These are phyloP conservation scores for Suhomyces vadensis DNA, from an alignment of 805 yeast genomes.

Conservation along the genomic window DNA sequence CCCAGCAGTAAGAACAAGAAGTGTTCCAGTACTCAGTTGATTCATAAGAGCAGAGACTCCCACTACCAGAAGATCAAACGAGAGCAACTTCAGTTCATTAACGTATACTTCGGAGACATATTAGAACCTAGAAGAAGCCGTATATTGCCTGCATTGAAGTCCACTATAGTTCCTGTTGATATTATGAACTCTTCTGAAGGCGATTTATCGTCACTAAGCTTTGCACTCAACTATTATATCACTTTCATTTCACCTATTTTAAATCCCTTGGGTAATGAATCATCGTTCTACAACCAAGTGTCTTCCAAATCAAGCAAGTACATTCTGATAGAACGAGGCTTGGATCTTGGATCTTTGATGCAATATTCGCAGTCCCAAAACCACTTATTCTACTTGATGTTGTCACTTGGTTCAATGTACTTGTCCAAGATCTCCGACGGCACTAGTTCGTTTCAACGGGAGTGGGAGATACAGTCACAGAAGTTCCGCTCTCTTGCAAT, in stretches of 20 bases:
- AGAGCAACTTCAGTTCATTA: constrained; percentile 18
- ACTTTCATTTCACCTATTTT: constrained; percentile 28
- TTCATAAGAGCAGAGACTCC: constrained; percentile 13
- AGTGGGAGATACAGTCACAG: constrained; percentile 21
- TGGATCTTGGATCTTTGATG: constrained; percentile 21
- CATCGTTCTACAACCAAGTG: constrained; percentile 11
- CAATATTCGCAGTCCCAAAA: constrained; percentile 25
- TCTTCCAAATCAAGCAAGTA: constrained; percentile 8
- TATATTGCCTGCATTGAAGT: constrained; percentile 16
- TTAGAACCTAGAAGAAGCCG: neutral
- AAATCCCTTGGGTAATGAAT: constrained; percentile 24
- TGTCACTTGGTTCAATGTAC: constrained; percentile 28
- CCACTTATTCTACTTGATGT: constrained; percentile 24
- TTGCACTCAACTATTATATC: constrained; percentile 27
- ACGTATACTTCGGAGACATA: constrained; percentile 19
- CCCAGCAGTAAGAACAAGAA: neutral
- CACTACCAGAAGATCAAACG: constrained; percentile 13
- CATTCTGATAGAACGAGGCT: constrained; percentile 24
- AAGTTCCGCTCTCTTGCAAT: constrained; percentile 20
- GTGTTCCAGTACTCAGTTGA: constrained; percentile 11
- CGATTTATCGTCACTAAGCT: constrained; percentile 17
- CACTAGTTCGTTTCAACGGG: constrained; percentile 6
- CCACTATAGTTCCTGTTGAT: constrained; percentile 27
- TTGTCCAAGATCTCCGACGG: constrained; percentile 16
- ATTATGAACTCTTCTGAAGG: constrained; percentile 10